phyloP scores from a whole-genome alignment of 2,329 filamentous ascomycete genomes.

The Hymenoscyphus linearis region DNA sequence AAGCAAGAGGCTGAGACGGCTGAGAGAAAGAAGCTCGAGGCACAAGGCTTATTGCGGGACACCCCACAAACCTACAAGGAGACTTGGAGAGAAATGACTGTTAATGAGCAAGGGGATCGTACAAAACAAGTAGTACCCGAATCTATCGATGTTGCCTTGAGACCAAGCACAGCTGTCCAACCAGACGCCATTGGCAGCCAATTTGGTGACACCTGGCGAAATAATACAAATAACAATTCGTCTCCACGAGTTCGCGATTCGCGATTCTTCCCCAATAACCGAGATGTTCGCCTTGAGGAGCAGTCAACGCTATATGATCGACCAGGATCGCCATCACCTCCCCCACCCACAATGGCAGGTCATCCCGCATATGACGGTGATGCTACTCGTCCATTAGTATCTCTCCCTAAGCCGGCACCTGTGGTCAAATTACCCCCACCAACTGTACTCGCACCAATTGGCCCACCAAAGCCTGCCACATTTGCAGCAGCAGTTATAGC shows the following conservation, averaged over 20 bases:
- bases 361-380: conserved; percentile 71
- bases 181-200: conserved; percentile 11
- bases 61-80: conserved; percentile 26
- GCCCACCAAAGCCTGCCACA: conserved; percentile 40
- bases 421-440: conserved; percentile 75
- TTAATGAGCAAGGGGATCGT: conserved; percentile 30
- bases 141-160: not conserved
- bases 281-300: conserved; percentile 43
- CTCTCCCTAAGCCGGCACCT: conserved; percentile 63
- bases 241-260: conserved; percentile 48
- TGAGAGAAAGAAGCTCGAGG: conserved; percentile 22
- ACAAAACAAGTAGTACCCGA: conserved; percentile 20
- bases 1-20: conserved; percentile 24
- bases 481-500: conserved; percentile 38
- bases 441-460: conserved; percentile 37
- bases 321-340: conserved; percentile 48
- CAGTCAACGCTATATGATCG: conserved; percentile 34
- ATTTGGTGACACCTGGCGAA: conserved; percentile 30
- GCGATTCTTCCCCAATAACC: conserved; percentile 52
- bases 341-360: conserved; percentile 60
- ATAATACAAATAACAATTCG: conserved; percentile 25
- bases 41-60: conserved; percentile 21
- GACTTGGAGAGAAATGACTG: conserved; percentile 28
- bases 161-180: not conserved
- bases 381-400: conserved; percentile 59